These are phyloP conservation scores for Tolypocladium pustulatum DNA, from an alignment of 2,329 filamentous ascomycete genomes.

Conservation along the genomic window DNA sequence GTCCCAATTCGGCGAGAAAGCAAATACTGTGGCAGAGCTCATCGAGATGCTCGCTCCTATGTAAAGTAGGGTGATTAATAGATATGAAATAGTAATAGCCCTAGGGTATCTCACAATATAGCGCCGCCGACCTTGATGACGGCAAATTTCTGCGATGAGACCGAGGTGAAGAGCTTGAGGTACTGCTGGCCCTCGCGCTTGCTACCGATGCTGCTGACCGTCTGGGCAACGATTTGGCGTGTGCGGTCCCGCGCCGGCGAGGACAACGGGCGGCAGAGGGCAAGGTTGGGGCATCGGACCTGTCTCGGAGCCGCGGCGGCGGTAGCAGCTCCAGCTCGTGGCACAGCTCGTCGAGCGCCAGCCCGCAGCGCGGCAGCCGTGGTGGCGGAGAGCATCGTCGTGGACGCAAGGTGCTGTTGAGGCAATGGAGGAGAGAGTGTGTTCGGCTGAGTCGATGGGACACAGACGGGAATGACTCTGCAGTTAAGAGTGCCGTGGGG, in stretches of 20 bases:
- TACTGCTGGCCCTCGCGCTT: conserved; percentile 97
- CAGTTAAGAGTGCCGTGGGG: conserved; percentile 1
- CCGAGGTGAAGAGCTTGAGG: conserved; percentile 91
- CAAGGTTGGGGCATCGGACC: conserved; percentile 14
- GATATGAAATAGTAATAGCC: no score
- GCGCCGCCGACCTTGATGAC: conserved; percentile 98
- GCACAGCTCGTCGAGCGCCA: conserved; percentile 29
- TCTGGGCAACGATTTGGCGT: conserved; percentile 30
- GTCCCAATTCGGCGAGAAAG: conserved; percentile 87
- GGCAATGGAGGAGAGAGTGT: background rate
- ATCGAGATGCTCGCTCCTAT: conserved; percentile 71
- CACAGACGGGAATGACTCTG: background rate
- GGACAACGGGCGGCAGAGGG: conserved; percentile 10
- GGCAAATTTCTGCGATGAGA: conserved; percentile 92
- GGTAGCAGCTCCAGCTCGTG: conserved; percentile 13
- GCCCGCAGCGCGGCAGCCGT: conserved; percentile 31
- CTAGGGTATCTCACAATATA: conserved; percentile 56
- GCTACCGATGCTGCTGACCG: conserved; percentile 90
- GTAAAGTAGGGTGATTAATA: no score
- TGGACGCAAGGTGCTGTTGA: background rate
- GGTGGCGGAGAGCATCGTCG: conserved; percentile 30
- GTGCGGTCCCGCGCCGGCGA: conserved; percentile 13
- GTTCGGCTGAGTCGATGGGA: no score
- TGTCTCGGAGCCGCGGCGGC: conserved; percentile 11
- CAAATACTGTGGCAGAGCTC: conserved; percentile 81